Evolutionary conservation across 75 land plant species (phyloP).

Genomic region (Larix kaempferi): DNA sequence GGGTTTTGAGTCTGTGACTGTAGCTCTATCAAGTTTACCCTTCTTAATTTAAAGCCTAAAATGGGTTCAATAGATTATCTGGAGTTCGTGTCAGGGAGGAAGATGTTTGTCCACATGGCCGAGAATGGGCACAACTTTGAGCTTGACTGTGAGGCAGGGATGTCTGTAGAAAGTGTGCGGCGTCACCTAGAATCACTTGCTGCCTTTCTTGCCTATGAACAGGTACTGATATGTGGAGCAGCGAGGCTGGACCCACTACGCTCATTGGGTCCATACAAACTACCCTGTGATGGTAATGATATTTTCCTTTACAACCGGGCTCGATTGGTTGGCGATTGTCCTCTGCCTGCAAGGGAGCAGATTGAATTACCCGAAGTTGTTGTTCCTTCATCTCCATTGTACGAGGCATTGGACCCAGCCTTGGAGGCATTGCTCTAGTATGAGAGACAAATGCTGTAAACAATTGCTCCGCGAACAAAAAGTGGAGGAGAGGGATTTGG

Average conservation of each 20-base stretch:
- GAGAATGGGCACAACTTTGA: conserved; percentile 89
- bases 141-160: conserved; percentile 62
- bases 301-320: conserved; percentile 75
- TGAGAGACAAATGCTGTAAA: conserved; percentile 61
- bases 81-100: conserved; percentile 12
- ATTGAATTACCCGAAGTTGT: conserved; percentile 31
- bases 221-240: conserved; percentile 84
- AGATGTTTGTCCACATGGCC: conserved; percentile 78
- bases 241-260: conserved; percentile 55
- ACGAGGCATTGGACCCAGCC: conserved; percentile 79
- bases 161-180: conserved; percentile 61
- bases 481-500: conserved; percentile 89
- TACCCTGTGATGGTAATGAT: conserved; percentile 63
- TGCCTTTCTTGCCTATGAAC: conserved; percentile 57
- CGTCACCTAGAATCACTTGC: conserved; percentile 40
- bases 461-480: conserved; percentile 53
- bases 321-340: conserved; percentile 52
- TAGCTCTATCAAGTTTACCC: no score
- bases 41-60: no score
- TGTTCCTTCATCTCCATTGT: conserved; percentile 53
- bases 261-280: conserved; percentile 55
- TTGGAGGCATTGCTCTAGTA: conserved; percentile 79
- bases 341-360: conserved; percentile 60
- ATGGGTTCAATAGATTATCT: no score
- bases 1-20: no score